Evolutionary conservation across 805 yeast genomes (phyloP).

Genomic region (Nakazawaea laoshanensis): DNA sequence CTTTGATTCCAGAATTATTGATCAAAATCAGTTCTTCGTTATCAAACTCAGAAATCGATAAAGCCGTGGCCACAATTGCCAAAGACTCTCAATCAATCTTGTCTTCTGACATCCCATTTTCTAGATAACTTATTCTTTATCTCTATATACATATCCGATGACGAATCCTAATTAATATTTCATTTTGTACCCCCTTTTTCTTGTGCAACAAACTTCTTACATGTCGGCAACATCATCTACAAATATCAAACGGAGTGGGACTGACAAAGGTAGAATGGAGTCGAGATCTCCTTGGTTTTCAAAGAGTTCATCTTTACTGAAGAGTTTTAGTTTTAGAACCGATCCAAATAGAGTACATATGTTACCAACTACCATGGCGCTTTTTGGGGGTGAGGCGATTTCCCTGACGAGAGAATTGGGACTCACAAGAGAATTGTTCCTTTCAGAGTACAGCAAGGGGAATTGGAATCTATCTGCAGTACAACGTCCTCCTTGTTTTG

Average conservation of each 20-base stretch:
- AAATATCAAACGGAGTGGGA: no score
- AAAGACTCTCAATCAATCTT: constrained; percentile 13
- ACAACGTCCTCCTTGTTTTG: constrained; percentile 46
- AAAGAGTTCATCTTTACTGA: no score
- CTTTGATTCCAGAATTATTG: constrained; percentile 54
- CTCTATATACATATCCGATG: no score
- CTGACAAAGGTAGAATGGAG: no score
- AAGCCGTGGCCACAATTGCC: constrained; percentile 31
- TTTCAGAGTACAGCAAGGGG: constrained; percentile 48
- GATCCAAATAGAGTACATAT: background rate
- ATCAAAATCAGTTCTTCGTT: constrained; percentile 40
- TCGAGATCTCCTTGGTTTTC: no score
- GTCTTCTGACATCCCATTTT: constrained; percentile 12
- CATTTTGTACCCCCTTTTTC: no score
- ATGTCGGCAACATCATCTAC: no score
- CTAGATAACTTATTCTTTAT: constrained; percentile 10
- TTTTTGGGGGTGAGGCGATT: constrained; percentile 12
- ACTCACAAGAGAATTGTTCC: constrained; percentile 37
- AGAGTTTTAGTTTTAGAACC: no score
- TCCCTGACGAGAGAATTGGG: constrained; percentile 38
- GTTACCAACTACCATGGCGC: background rate
- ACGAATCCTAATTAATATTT: no score
- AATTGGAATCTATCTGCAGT: constrained; percentile 48
- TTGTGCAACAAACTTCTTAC: no score
- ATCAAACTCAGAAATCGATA: constrained; percentile 32